These are phyloP conservation scores for Articulospora tetracladia DNA, from an alignment of 495 filamentous ascomycete genomes.

Conservation along the genomic window DNA sequence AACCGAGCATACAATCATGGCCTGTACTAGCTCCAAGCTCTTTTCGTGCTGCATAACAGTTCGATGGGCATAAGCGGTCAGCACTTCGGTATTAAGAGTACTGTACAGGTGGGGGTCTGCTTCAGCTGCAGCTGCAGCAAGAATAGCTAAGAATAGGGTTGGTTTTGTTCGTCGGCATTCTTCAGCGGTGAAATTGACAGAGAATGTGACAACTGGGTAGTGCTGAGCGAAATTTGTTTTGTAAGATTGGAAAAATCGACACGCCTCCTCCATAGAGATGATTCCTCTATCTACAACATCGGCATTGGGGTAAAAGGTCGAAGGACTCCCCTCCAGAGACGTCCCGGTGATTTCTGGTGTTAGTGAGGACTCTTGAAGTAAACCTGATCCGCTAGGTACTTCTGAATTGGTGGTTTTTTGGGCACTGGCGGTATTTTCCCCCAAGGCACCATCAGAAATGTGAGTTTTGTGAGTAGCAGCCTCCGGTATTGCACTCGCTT, in stretches of 20 bases:
- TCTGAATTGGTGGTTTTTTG: background rate
- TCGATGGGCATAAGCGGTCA: conserved; percentile 41
- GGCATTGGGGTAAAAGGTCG: conserved; percentile 25
- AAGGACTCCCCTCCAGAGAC: background rate
- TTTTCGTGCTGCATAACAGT: conserved; percentile 48
- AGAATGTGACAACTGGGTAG: conserved; percentile 40
- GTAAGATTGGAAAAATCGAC: conserved; percentile 40
- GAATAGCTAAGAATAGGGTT: conserved; percentile 44
- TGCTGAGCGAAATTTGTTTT: conserved; percentile 38
- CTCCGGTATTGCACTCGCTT: background rate
- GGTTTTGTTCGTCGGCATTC: conserved; percentile 42
- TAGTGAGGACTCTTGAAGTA: background rate
- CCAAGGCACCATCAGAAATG: background rate
- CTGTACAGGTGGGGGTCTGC: conserved; percentile 38
- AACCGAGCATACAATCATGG: conserved; percentile 40
- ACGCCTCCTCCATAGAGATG: conserved; percentile 40
- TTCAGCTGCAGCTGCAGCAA: conserved; percentile 43
- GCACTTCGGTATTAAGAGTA: conserved; percentile 42
- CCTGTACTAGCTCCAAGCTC: conserved; percentile 49
- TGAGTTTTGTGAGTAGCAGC: background rate
- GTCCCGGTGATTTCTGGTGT: background rate
- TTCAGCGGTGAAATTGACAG: conserved; percentile 33
- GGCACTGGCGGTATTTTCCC: background rate
- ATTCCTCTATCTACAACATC: conserved; percentile 43
- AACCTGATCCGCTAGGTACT: background rate